These are phyloP conservation scores for Tetrapisispora iriomotensis DNA, from an alignment of 805 yeast genomes.

Conservation along the genomic window DNA sequence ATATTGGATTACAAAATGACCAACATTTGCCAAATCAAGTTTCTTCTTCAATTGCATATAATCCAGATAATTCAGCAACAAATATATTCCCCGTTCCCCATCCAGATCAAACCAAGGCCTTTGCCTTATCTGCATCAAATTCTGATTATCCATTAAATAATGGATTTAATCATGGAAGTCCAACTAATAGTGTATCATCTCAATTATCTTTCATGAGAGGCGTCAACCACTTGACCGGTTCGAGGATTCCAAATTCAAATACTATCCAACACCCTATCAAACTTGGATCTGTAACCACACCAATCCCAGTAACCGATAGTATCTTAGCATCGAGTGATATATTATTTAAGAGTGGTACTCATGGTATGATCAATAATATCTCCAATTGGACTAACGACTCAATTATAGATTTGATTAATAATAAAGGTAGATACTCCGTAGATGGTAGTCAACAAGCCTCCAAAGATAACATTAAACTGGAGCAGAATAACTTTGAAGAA, in stretches of 20 bases:
- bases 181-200: slow-evolving; percentile 2
- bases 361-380: slow-evolving; percentile 51
- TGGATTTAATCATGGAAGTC: neutral
- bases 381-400: slow-evolving; percentile 44
- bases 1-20: neutral
- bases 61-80: neutral
- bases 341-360: slow-evolving; percentile 34
- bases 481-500: neutral
- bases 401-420: slow-evolving; percentile 14
- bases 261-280: neutral
- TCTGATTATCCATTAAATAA: neutral
- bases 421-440: neutral
- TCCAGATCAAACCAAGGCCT: too few species aligned
- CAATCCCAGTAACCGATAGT: neutral
- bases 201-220: neutral
- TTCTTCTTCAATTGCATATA: neutral
- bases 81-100: too few species aligned
- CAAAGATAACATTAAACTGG: neutral
- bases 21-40: neutral
- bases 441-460: neutral
- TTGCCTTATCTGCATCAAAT: neutral
- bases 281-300: neutral
- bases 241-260: too few species aligned
- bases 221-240: too few species aligned
- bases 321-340: slow-evolving; percentile 11